Evolutionary conservation across 1,284 basidiomycete species (phyloP).

Genomic region (Moesziomyces sp.): DNA sequence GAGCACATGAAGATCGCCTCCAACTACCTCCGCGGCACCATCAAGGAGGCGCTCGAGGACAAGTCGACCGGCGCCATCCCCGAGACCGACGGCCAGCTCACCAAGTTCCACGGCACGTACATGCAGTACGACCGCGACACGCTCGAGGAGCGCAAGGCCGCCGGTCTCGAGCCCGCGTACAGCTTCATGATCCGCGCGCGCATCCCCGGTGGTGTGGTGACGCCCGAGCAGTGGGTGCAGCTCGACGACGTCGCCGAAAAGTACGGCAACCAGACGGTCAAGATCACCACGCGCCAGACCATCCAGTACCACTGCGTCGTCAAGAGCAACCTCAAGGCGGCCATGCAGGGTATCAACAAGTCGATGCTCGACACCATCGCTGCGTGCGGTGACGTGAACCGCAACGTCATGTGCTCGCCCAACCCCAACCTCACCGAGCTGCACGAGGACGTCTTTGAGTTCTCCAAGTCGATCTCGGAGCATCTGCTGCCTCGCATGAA

Average conservation of each 20-base stretch:
- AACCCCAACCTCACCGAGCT: conserved; percentile 87
- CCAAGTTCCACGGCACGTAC: conserved; percentile 90
- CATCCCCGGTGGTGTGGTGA: conserved; percentile 94
- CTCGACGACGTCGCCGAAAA: conserved; percentile 96
- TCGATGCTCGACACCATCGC: conserved; percentile 93
- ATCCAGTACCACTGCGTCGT: conserved; percentile 99
- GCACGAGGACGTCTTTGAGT: conserved; percentile 85
- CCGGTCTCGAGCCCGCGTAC: conserved; percentile 94
- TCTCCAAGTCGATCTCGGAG: conserved; percentile 85
- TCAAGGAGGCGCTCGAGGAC: conserved; percentile 87
- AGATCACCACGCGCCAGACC: conserved; percentile 97
- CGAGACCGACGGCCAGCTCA: conserved; percentile 89
- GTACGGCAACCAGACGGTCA: conserved; percentile 92
- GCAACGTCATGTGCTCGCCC: conserved; percentile 91
- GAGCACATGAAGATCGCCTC: conserved; percentile 99
- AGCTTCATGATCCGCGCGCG: conserved; percentile 99
- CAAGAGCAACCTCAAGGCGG: conserved; percentile 93
- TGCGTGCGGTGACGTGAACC: conserved; percentile 96
- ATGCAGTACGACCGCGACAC: conserved; percentile 91
- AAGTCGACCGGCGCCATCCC: conserved; percentile 87
- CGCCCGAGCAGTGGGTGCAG: conserved; percentile 89
- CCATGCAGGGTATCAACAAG: conserved; percentile 95
- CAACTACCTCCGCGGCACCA: conserved; percentile 93
- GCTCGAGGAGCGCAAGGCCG: conserved; percentile 90
- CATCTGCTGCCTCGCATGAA: conserved; percentile 89